phyloP scores from a whole-genome alignment of 148 eudicot species.

The Rhododendron ovatum region DNA sequence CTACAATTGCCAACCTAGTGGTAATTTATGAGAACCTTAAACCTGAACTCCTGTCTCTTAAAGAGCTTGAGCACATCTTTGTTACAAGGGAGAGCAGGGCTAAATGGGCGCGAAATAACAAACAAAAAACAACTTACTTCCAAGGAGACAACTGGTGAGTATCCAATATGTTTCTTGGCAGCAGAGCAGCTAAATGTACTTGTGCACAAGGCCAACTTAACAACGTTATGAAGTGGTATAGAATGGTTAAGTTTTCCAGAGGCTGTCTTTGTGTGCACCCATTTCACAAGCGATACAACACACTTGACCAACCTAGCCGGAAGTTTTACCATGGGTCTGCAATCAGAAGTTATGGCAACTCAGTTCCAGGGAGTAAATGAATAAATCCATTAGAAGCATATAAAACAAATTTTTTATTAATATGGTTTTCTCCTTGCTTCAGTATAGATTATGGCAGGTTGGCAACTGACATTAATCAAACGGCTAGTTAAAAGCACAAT shows the following conservation, averaged over 20 bases:
- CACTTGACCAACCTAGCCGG: slow-evolving; percentile 44
- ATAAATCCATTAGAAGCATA: neutral
- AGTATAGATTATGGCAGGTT: neutral
- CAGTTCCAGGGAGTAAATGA: slow-evolving; percentile 5
- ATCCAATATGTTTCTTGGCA: slow-evolving; percentile 64
- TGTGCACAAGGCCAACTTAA: slow-evolving; percentile 55
- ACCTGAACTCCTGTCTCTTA: neutral
- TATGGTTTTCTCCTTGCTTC: neutral
- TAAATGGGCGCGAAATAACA: neutral
- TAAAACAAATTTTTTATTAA: neutral
- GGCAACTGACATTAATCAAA: neutral
- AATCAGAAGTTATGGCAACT: slow-evolving; percentile 14
- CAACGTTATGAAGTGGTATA: slow-evolving; percentile 34
- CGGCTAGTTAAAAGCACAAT: neutral
- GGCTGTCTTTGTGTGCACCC: slow-evolving; percentile 49
- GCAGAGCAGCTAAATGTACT: slow-evolving; percentile 77
- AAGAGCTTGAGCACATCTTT: neutral
- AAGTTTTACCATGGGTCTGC: slow-evolving; percentile 71
- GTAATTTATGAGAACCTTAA: neutral
- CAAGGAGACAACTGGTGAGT: slow-evolving; percentile 69
- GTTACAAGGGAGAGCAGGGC: neutral
- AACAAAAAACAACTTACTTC: slow-evolving; percentile 43
- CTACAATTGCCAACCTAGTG: neutral
- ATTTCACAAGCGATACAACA: slow-evolving; percentile 40
- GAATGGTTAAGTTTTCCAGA: slow-evolving; percentile 34